Percentiles rank a stretch among this genome's conserved stretches.
Evolutionary conservation across 306 rosid genomes (phyloP).

Genomic region (Prunus salicina): DNA sequence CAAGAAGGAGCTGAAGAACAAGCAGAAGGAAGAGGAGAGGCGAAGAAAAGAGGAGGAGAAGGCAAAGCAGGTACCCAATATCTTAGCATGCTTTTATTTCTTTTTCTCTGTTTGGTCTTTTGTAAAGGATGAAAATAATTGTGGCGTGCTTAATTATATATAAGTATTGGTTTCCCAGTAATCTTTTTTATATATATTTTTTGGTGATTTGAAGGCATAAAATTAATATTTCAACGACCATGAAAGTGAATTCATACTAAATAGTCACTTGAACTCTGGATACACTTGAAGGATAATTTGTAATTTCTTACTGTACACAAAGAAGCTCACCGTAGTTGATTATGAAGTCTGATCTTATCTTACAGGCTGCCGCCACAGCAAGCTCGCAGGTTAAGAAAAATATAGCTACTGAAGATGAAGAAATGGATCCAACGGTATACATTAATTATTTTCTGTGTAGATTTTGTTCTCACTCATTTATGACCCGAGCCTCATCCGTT

Average conservation of each 20-base stretch:
- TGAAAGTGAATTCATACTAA: not conserved
- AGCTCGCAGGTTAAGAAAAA: conserved; percentile 50
- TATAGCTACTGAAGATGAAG: conserved; percentile 62
- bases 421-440: conserved; percentile 84
- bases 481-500: not conserved
- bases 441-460: not conserved
- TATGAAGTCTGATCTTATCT: not conserved
- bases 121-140: not conserved
- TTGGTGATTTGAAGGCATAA: not conserved
- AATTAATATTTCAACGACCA: not conserved
- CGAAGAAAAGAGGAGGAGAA: conserved; percentile 72
- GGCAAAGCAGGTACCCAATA: conserved; percentile 45
- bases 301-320: not conserved
- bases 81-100: not conserved
- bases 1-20: conserved; percentile 64
- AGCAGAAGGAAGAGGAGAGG: conserved; percentile 69
- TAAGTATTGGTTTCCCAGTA: not conserved
- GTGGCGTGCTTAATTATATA: not conserved
- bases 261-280: not conserved
- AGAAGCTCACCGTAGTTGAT: not conserved
- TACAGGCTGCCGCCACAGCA: conserved; percentile 52
- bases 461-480: not conserved
- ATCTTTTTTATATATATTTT: not conserved
- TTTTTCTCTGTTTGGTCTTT: not conserved
- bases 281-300: not conserved